Conservation (phyloP, 768 basidiomycete genomes). For the Cyclocybe cylindracea region DNA sequence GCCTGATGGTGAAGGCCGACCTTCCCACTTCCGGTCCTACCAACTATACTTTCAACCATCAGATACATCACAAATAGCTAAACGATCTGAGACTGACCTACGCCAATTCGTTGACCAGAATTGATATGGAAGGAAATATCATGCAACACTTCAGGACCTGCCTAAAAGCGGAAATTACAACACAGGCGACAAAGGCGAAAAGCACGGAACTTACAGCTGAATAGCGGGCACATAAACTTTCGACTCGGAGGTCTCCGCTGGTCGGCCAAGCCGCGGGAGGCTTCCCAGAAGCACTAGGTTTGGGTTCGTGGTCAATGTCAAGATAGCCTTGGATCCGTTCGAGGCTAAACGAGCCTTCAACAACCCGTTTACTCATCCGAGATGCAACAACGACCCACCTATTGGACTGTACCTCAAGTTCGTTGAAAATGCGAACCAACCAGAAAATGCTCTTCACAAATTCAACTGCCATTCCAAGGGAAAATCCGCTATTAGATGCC, state of each 20-base stretch:
- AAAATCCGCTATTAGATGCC: slow-evolving; percentile 49
- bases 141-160: slow-evolving; percentile 55
- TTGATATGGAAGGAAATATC: slow-evolving; percentile 52
- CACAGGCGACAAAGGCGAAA: too few species aligned
- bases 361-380: neutral
- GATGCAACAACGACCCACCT: slow-evolving; percentile 14
- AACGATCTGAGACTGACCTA: slow-evolving; percentile 28
- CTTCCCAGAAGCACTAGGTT: slow-evolving; percentile 34
- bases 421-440: slow-evolving; percentile 41
- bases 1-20: slow-evolving; percentile 1
- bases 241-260: slow-evolving; percentile 53
- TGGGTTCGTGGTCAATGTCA: slow-evolving; percentile 58
- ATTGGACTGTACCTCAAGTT: slow-evolving; percentile 40
- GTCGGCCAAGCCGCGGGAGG: slow-evolving; percentile 72
- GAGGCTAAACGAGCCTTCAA: slow-evolving; percentile 23
- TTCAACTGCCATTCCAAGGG: slow-evolving; percentile 54
- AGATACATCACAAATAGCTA: neutral
- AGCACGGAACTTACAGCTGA: slow-evolving; percentile 27
- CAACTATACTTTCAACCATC: slow-evolving; percentile 8
- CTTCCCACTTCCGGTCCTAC: slow-evolving; percentile 28
- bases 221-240: slow-evolving; percentile 58
- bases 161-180: slow-evolving; percentile 17
- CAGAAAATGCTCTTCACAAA: slow-evolving; percentile 58
- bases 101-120: slow-evolving; percentile 59
- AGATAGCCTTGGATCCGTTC: slow-evolving; percentile 77